phyloP scores from a whole-genome alignment of 2,329 filamentous ascomycete species.

The Zasmidium angulare region DNA sequence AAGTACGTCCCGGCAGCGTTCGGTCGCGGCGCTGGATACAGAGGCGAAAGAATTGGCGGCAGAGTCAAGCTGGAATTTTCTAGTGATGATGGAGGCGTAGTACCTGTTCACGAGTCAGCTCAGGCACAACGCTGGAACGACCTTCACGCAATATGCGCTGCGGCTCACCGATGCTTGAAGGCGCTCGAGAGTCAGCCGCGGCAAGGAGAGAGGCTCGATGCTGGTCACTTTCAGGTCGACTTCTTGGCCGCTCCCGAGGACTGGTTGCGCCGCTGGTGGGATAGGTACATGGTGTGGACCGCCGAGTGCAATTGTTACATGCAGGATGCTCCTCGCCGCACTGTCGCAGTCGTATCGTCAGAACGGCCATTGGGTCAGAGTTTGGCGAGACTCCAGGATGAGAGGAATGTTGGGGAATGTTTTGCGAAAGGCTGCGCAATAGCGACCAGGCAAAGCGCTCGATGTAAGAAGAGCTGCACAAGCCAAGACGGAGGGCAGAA shows the following conservation, averaged over 20 bases:
- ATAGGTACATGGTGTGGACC: conserved; percentile 17
- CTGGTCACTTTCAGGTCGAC: background rate
- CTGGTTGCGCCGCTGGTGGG: background rate
- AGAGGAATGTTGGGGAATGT: too few relatives aligned
- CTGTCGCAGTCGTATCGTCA: conserved; percentile 13
- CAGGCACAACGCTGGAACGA: background rate
- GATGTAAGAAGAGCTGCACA: background rate
- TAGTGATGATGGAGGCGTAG: background rate
- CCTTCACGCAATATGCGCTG: background rate
- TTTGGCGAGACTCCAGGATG: background rate
- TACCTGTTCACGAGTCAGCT: background rate
- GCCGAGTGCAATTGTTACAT: conserved; percentile 20
- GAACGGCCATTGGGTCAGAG: conserved; percentile 1
- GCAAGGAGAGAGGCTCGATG: background rate
- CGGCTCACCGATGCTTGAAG: background rate
- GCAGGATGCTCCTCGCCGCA: conserved; percentile 23
- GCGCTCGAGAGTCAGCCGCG: background rate
- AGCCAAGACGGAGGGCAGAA: too few relatives aligned
- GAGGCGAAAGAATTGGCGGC: background rate
- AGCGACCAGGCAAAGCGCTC: too few relatives aligned
- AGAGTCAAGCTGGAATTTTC: background rate
- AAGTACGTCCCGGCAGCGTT: background rate
- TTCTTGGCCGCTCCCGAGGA: background rate
- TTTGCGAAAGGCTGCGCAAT: too few relatives aligned
- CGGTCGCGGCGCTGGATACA: background rate